Evolutionary conservation across 345 rosid genomes (phyloP).

Genomic region (Physaria fendleri): DNA sequence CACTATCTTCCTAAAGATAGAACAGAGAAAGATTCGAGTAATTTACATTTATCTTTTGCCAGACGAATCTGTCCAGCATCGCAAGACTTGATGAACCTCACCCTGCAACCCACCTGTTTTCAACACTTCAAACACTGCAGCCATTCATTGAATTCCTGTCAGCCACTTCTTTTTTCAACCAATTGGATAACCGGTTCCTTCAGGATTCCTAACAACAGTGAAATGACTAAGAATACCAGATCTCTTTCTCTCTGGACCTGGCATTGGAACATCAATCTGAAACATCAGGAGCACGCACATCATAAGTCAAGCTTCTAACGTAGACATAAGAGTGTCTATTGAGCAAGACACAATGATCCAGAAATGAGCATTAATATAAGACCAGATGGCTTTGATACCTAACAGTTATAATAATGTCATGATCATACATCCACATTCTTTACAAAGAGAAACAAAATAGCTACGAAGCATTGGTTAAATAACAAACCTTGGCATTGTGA

Average conservation of each 20-base stretch:
- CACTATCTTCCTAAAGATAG: no score
- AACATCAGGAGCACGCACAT: constrained; percentile 20
- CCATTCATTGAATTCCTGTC: constrained; percentile 69
- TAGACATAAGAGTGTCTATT: not conserved
- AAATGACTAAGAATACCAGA: constrained; percentile 67
- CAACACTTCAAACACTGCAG: constrained; percentile 50
- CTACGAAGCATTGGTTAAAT: not conserved
- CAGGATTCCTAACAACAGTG: constrained; percentile 74
- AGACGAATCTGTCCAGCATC: no score
- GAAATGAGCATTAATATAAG: no score
- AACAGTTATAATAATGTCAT: no score
- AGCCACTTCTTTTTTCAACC: constrained; percentile 66
- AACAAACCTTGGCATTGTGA: constrained; percentile 77
- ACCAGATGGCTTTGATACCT: no score
- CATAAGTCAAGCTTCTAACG: not conserved
- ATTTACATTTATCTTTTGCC: no score
- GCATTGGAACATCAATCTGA: constrained; percentile 82
- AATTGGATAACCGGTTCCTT: constrained; percentile 76
- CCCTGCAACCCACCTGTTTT: constrained; percentile 58
- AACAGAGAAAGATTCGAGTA: no score
- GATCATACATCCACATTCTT: not conserved
- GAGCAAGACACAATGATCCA: not conserved
- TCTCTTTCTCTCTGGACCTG: constrained; percentile 72
- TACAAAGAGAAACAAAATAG: not conserved
- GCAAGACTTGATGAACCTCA: no score